Percentiles rank a stretch among this genome's conserved stretches.
phyloP scores from a whole-genome alignment of 140 eudicot genomes.

The Senecio squalidus region DNA sequence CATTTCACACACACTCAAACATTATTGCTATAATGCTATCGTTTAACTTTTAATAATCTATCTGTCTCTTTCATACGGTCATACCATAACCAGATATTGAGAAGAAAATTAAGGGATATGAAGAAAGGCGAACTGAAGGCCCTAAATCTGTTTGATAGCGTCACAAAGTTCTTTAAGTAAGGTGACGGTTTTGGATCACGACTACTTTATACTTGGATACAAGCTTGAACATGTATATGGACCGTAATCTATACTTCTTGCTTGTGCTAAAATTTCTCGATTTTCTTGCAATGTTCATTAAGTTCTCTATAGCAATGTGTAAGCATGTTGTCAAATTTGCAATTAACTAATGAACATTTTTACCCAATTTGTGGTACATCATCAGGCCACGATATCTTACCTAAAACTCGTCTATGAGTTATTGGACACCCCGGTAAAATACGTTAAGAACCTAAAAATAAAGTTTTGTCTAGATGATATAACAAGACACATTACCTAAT shows the following conservation, averaged over 20 bases:
- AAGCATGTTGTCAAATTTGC: slow-evolving; percentile 4
- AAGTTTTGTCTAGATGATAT: no score
- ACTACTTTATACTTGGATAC: neutral
- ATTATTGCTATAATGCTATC: neutral
- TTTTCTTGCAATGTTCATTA: neutral
- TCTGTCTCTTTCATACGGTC: no score
- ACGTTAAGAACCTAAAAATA: no score
- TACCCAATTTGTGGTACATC: no score
- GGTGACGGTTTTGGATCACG: neutral
- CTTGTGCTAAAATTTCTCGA: neutral
- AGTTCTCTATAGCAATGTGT: neutral
- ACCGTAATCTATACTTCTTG: neutral
- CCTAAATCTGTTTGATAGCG: slow-evolving; percentile 60
- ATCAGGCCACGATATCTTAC: no score
- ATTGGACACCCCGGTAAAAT: no score
- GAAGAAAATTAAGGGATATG: slow-evolving; percentile 85
- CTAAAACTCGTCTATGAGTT: no score
- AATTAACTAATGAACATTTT: slow-evolving; percentile 4
- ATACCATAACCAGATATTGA: slow-evolving; percentile 86
- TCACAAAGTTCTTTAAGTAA: slow-evolving; percentile 68
- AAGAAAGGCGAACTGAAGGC: slow-evolving; percentile 92
- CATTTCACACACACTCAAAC: neutral
- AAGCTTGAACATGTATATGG: neutral
- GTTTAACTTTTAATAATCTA: neutral
- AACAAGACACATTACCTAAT: no score